Percentiles rank a stretch among this genome's conserved stretches.
These are phyloP conservation scores for Zygotorulaspora danielsina DNA, from an alignment of 805 yeast genomes.

Conservation along the genomic window DNA sequence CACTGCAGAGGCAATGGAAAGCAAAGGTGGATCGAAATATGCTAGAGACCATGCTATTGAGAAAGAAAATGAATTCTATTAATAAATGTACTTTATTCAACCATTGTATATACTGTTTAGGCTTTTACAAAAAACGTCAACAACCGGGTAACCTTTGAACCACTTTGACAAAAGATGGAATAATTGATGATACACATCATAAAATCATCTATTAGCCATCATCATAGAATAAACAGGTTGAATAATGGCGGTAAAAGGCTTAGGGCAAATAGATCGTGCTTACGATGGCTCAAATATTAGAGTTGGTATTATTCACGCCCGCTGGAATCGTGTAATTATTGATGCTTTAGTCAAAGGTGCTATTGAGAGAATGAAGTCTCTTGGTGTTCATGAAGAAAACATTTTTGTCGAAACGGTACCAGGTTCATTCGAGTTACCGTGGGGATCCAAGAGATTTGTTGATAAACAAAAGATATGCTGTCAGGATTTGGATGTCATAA, in stretches of 20 bases:
- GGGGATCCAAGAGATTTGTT: slow-evolving; percentile 56
- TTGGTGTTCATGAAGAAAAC: slow-evolving; percentile 73
- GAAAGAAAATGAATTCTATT: slow-evolving; percentile 71
- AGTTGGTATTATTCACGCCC: slow-evolving; percentile 88
- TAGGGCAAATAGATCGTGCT: slow-evolving; percentile 64
- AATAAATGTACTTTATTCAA: background rate
- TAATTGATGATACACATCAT: too few relatives aligned
- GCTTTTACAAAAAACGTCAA: too few relatives aligned
- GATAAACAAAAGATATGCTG: slow-evolving; percentile 42
- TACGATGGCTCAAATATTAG: slow-evolving; percentile 67
- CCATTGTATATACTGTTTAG: too few relatives aligned
- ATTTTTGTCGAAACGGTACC: slow-evolving; percentile 84
- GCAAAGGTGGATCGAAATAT: slow-evolving; percentile 84
- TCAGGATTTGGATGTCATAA: slow-evolving; percentile 70
- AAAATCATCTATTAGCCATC: too few relatives aligned
- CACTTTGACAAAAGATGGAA: too few relatives aligned
- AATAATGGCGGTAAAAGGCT: slow-evolving; percentile 73
- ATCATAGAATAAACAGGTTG: too few relatives aligned
- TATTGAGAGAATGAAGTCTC: slow-evolving; percentile 47
- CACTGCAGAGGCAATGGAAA: slow-evolving; percentile 69
- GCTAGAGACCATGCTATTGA: slow-evolving; percentile 73
- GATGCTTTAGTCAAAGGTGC: slow-evolving; percentile 80
- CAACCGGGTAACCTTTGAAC: too few relatives aligned
- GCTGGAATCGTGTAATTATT: slow-evolving; percentile 85
- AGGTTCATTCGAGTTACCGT: slow-evolving; percentile 92